Evolutionary conservation across 2,329 filamentous ascomycete species (phyloP).

Genomic region (Aspergillus sp.): DNA sequence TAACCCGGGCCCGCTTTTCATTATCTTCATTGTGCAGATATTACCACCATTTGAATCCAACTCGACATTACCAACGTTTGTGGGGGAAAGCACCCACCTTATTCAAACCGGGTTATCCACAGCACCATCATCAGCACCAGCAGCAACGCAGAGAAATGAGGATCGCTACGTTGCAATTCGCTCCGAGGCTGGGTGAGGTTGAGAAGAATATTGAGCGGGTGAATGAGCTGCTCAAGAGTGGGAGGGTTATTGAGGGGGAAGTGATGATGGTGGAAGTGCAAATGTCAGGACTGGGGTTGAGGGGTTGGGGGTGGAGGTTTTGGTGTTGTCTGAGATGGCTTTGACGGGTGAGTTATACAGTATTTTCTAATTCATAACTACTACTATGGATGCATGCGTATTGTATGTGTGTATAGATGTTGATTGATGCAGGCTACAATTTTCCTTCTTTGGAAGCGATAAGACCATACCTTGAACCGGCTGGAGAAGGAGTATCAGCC

Average conservation of each 20-base stretch:
- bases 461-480: slow-evolving; percentile 55
- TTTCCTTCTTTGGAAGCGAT: slow-evolving; percentile 56
- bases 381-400: not conserved
- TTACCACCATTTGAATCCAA: no score
- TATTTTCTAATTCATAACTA: slow-evolving; percentile 1
- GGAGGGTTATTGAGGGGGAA: slow-evolving; percentile 15
- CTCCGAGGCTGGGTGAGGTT: slow-evolving; percentile 39
- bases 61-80: no score
- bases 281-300: slow-evolving; percentile 12
- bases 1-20: no score
- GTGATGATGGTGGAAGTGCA: slow-evolving; percentile 7
- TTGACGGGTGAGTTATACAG: slow-evolving; percentile 47
- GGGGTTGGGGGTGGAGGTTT: slow-evolving; percentile 44
- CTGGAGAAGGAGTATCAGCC: slow-evolving; percentile 49
- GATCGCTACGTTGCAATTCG: slow-evolving; percentile 45
- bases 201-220: slow-evolving; percentile 41
- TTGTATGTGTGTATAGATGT: not conserved
- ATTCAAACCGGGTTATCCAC: slow-evolving; percentile 4
- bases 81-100: no score
- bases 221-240: slow-evolving; percentile 36
- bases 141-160: slow-evolving; percentile 29
- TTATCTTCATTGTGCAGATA: no score
- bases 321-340: slow-evolving; percentile 60
- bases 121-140: no score
- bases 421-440: slow-evolving; percentile 51